phyloP scores from a whole-genome alignment of 2,329 filamentous ascomycete species.

The Phyllosticta ampelicida region DNA sequence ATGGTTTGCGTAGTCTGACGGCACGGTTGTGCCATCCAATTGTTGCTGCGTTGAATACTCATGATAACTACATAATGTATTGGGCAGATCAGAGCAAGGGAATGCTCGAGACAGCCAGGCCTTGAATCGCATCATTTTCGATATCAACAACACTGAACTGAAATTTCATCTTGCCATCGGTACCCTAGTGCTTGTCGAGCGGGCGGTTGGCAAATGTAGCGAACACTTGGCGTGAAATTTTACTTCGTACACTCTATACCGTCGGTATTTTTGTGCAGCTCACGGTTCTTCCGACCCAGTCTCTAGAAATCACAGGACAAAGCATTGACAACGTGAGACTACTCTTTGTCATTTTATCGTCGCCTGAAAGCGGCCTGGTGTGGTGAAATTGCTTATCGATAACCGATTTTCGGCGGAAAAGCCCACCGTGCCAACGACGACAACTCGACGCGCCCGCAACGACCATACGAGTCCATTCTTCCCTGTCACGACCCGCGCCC shows the following conservation, averaged over 20 bases:
- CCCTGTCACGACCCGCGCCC: slow-evolving; percentile 5
- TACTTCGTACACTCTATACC: no score
- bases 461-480: slow-evolving; percentile 3
- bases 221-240: no score
- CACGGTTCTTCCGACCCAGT: no score
- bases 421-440: slow-evolving; percentile 10
- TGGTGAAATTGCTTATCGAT: slow-evolving; percentile 4
- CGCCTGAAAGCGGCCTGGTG: background rate
- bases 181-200: no score
- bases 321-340: background rate
- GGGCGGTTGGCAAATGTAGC: no score
- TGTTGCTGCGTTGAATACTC: background rate
- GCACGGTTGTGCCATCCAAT: background rate
- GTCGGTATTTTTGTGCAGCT: no score
- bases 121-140: slow-evolving; percentile 8
- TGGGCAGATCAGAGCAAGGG: slow-evolving; percentile 22
- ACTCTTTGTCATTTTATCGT: background rate
- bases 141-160: background rate
- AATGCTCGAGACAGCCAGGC: slow-evolving; percentile 19
- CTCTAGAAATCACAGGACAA: background rate
- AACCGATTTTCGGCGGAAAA: slow-evolving; percentile 9
- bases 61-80: slow-evolving; percentile 25
- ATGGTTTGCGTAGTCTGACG: background rate
- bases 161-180: background rate
- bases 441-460: slow-evolving; percentile 6